These are phyloP conservation scores for Claviceps digitariae DNA, from an alignment of 2,329 filamentous ascomycete species.

Conservation along the genomic window DNA sequence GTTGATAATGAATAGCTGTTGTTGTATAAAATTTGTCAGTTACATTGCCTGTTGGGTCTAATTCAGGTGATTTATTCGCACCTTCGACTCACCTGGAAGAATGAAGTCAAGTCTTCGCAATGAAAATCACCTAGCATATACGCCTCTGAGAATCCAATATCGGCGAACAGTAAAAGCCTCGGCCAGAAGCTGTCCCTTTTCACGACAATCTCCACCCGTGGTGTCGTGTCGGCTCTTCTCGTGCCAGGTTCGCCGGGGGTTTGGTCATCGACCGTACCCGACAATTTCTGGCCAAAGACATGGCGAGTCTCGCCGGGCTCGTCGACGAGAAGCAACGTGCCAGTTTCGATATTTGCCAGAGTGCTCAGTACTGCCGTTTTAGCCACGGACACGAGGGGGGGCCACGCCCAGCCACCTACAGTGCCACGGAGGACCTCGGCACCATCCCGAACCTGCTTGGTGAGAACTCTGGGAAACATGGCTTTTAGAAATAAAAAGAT, in stretches of 20 bases:
- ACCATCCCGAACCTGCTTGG: constrained; percentile 3
- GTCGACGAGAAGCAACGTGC: constrained; percentile 35
- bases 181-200: constrained; percentile 58
- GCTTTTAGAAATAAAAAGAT: background rate
- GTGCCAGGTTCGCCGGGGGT: constrained; percentile 21
- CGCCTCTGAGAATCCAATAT: constrained; percentile 63
- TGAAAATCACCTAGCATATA: constrained; percentile 62
- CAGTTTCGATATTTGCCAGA: constrained; percentile 32
- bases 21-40: background rate
- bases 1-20: constrained; percentile 56
- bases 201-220: constrained; percentile 42
- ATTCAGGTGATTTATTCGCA: background rate
- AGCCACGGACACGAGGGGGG: constrained; percentile 31
- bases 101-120: constrained; percentile 51
- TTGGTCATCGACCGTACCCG: constrained; percentile 20
- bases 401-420: constrained; percentile 33
- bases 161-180: constrained; percentile 52
- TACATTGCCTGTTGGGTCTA: background rate
- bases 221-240: constrained; percentile 21
- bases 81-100: constrained; percentile 44
- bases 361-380: constrained; percentile 31
- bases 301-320: constrained; percentile 27
- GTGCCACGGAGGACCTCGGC: constrained; percentile 26
- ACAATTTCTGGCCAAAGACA: constrained; percentile 33
- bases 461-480: constrained; percentile 1